Evolutionary conservation across 202 grass and related monocot genomes (phyloP).

Genomic region (Miscanthus sacchariflorus): DNA sequence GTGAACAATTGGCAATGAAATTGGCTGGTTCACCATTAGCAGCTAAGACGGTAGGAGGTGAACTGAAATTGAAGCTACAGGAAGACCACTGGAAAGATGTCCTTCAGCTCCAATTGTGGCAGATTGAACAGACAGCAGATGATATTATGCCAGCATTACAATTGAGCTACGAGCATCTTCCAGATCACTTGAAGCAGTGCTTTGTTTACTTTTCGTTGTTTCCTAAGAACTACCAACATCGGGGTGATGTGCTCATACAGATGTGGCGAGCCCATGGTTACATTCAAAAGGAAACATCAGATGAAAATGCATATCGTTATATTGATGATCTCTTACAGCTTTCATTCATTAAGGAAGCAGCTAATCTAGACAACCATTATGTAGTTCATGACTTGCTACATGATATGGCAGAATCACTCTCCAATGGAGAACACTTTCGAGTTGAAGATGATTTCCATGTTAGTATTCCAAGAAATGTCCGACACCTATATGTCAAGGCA

Average conservation of each 20-base stretch:
- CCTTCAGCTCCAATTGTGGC: conserved; percentile 32
- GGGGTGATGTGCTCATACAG: conserved; percentile 18
- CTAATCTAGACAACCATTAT: conserved; percentile 35
- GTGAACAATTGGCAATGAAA: conserved; percentile 32
- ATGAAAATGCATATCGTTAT: conserved; percentile 42
- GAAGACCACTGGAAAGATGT: conserved; percentile 42
- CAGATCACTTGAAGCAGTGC: conserved; percentile 50
- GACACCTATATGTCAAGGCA: conserved; percentile 54
- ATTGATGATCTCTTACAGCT: conserved; percentile 49
- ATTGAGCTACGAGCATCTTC: conserved; percentile 51
- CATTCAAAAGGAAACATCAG: conserved; percentile 35
- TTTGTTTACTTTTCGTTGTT: conserved; percentile 57
- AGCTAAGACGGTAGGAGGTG: conserved; percentile 42
- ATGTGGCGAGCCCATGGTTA: conserved; percentile 53
- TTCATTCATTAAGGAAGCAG: conserved; percentile 50
- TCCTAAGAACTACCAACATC: conserved; percentile 44
- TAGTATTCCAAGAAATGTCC: conserved; percentile 39
- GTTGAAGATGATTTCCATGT: conserved; percentile 50
- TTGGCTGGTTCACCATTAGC: conserved; percentile 61
- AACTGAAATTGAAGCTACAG: conserved; percentile 19
- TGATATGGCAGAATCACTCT: conserved; percentile 56
- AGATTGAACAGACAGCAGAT: conserved; percentile 45
- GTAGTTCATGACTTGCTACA: conserved; percentile 53
- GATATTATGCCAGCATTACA: conserved; percentile 54
- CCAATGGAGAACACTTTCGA: conserved; percentile 53